Conservation (phyloP, 2,329 filamentous ascomycete species). For the Fusarium circinatum region DNA sequence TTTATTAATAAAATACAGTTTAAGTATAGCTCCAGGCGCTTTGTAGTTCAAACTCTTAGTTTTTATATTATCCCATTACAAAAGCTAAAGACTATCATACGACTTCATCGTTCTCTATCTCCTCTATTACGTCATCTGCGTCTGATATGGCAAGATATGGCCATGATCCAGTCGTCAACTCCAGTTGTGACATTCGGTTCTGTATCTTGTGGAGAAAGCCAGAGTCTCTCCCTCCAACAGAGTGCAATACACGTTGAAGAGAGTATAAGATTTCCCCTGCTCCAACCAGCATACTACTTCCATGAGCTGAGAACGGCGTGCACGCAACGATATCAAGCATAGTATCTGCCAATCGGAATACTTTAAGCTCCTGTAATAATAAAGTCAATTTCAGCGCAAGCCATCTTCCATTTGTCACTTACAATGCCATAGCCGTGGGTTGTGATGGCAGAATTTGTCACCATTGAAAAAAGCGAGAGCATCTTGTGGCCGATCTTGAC, state of each 20-base stretch:
- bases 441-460: constrained; percentile 35
- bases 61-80: neutral
- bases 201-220: constrained; percentile 31
- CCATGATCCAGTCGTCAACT: constrained; percentile 26
- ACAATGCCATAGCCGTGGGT: constrained; percentile 44
- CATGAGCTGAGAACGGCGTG: constrained; percentile 23
- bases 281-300: constrained; percentile 38
- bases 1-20: neutral
- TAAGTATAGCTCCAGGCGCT: neutral
- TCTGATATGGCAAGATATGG: constrained; percentile 16
- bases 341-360: constrained; percentile 40
- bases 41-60: neutral
- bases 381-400: neutral
- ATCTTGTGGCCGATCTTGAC: constrained; percentile 43
- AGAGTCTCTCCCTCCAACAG: constrained; percentile 38
- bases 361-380: constrained; percentile 39
- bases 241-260: constrained; percentile 33
- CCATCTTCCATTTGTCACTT: neutral
- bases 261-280: constrained; percentile 38
- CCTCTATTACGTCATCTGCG: neutral
- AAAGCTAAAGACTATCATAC: neutral
- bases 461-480: constrained; percentile 39
- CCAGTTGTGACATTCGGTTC: constrained; percentile 31
- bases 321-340: constrained; percentile 41
- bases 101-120: neutral